Base-by-base conservation (phyloP, 805 yeast species). In the Brettanomyces nanus region DNA sequence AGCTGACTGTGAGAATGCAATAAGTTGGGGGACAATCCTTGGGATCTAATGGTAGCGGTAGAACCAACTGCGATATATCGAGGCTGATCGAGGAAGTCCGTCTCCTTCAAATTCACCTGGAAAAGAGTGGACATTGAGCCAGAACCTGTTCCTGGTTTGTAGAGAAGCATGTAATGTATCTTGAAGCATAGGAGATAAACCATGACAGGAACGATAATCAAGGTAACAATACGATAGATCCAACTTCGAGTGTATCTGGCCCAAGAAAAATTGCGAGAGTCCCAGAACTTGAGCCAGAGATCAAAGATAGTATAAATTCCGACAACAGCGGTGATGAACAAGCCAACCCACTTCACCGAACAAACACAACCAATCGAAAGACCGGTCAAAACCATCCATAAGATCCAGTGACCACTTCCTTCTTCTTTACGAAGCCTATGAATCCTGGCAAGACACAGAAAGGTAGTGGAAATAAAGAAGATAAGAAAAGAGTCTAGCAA, bases 221-320 rank as follows among this genome's bases (percentile, higher is more conserved):
- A 65, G n/a, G 74, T 76, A 27, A 77, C 18, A 31, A 69, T 63
- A 61, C 94, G 70, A 4, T 89, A 75, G 17, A 63, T 43, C 89
- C 90, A 83, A 58, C 80, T 86, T 45, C 52, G 60, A 11, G 61
- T 35, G 50, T 82, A 84, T 15, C 60, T 65, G 25, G 53, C 57
- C 68, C 71, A 66, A 4, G 71, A 49, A 46, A 82, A 55, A 10
- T 51, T 65, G 68, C 41, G 33, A 40, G 28, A 53, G 84, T 90
- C 46, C 89, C 95, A 51, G 78, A 86, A 74, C 83, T 92, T 52
- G 77, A 72, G 68, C 95, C 97, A 92, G 52, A 92, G 68, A 52
- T 92, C 97, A 37, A 77, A 81, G 28, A 85, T 68, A 18, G 96
- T 87, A 62, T 90, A 85, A 45, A 86, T 73, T 35, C 99, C 99